Base-by-base conservation (phyloP, 176 grass and related monocot genomes). In the Saccharum spontaneum region DNA sequence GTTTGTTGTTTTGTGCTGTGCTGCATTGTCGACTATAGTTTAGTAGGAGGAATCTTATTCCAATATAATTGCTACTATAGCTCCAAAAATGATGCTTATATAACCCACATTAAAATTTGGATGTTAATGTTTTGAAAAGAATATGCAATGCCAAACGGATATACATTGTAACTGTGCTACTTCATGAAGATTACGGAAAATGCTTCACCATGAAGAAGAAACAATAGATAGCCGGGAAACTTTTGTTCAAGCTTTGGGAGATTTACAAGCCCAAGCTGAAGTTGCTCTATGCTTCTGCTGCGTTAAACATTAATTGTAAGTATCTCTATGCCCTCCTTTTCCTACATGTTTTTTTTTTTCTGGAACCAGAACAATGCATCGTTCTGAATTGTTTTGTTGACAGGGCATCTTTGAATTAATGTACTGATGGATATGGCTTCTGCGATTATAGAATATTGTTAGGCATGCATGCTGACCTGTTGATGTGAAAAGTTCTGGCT, bases 201-300 rank as follows among this genome's bases (percentile, higher is more conserved):
- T 95, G 84, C 88, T 98, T 26, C 90, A 67, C 22, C 55, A 95
- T 31, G 76, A 86, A 78, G 76, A 70, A 76, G 70, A 90, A 60
- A 83, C 78, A 44, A 39, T 69, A 33, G 74, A 89, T n/a, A 83
- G 73, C 75, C 84, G 90, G 6, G 77, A 94, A 62, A 89, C 76
- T 63, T 73, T 98, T 65, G 88, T 95, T 70, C 77, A 91, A 88
- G 91, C 90, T 68, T 86, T 95, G 67, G 89, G 90, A 88, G 91
- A 94, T 78, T 77, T 95, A 40, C 90, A 98, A 90, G 97, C 97
- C 54, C 89, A 94, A 90, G 91, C 91, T 16, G 97, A 98, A 91
- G 93, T 98, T 65, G 97, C 89, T 69, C 73, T 95, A 67, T 95
- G 91, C 80, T 98, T 95, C 88, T 92, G 86, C 44, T 84, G 91